phyloP scores from a whole-genome alignment of 768 basidiomycete genomes.

The Ramaria sp. region DNA sequence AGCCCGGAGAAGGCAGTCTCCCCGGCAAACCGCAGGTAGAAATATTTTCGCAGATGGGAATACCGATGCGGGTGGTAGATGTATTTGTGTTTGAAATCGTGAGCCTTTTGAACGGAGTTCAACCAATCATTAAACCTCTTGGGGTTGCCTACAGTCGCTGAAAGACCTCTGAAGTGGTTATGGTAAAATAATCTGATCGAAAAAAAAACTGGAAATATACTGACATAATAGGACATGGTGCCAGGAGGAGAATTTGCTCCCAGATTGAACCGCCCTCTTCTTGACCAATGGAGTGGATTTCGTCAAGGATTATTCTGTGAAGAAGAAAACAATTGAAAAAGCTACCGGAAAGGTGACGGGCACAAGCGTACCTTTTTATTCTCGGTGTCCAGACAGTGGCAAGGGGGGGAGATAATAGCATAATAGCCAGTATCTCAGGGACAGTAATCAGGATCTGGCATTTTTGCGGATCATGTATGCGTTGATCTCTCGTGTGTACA shows the following conservation, averaged over 20 bases:
- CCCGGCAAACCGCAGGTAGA: conserved; percentile 30
- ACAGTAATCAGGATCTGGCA: conserved; percentile 70
- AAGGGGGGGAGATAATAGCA: conserved; percentile 58
- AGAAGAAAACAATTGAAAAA: neutral
- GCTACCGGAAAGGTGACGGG: neutral
- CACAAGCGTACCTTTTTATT: conserved; percentile 39
- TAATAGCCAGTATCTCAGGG: conserved; percentile 56
- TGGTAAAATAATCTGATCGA: too few species aligned
- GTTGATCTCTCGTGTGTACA: conserved; percentile 54
- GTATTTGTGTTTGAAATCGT: conserved; percentile 47
- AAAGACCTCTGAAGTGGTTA: conserved; percentile 51
- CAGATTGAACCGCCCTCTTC: conserved; percentile 53
- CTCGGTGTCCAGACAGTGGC: conserved; percentile 51
- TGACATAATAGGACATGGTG: conserved; percentile 64
- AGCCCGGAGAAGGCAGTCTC: conserved; percentile 28
- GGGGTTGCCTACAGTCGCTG: conserved; percentile 59
- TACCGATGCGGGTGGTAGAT: conserved; percentile 60
- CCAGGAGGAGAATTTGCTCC: conserved; percentile 64
- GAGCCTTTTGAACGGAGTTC: conserved; percentile 43
- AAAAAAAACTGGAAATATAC: too few species aligned
- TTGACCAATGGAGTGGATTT: conserved; percentile 55
- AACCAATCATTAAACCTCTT: conserved; percentile 60
- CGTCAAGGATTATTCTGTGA: conserved; percentile 53
- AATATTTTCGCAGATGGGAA: conserved; percentile 62
- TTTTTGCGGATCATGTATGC: conserved; percentile 48